Conservation (phyloP, 441 rosid species). For the Pelargonium cotyledonis region DNA sequence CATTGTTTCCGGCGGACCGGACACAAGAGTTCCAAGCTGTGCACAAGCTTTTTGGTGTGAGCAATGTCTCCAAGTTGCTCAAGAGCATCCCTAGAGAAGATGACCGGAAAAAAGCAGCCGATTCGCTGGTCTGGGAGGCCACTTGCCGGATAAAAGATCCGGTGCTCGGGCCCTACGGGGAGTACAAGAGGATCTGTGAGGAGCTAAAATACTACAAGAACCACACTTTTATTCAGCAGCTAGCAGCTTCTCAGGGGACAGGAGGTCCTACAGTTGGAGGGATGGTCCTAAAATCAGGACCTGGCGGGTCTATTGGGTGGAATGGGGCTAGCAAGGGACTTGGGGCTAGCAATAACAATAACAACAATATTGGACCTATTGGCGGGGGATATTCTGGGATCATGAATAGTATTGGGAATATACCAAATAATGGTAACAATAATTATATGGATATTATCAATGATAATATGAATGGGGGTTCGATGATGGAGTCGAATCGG, state of each 20-base stretch:
- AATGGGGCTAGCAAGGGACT: not conserved
- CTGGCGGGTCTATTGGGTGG: not conserved
- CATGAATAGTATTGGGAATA: too few relatives aligned
- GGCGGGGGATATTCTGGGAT: too few relatives aligned
- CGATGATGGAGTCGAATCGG: not conserved
- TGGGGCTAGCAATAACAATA: not conserved
- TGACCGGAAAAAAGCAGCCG: constrained; percentile 9
- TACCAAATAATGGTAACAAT: not conserved
- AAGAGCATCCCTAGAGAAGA: not conserved
- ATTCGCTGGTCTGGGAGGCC: constrained; percentile 28
- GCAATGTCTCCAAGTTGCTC: constrained; percentile 26
- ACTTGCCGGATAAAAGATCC: constrained; percentile 48
- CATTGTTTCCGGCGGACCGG: constrained; percentile 21
- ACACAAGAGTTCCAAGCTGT: constrained; percentile 22
- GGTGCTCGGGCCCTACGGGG: constrained; percentile 47
- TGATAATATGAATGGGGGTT: not conserved
- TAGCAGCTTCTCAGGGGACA: constrained; percentile 9
- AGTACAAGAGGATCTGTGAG: constrained; percentile 39
- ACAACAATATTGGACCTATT: too few relatives aligned
- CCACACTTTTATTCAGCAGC: constrained; percentile 20
- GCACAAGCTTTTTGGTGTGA: constrained; percentile 25
- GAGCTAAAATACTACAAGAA: constrained; percentile 40
- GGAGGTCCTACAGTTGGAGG: constrained; percentile 4
- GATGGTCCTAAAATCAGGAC: not conserved
- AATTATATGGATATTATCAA: not conserved